These are phyloP conservation scores for Russula vinacea DNA, from an alignment of 768 basidiomycete species.

Conservation along the genomic window DNA sequence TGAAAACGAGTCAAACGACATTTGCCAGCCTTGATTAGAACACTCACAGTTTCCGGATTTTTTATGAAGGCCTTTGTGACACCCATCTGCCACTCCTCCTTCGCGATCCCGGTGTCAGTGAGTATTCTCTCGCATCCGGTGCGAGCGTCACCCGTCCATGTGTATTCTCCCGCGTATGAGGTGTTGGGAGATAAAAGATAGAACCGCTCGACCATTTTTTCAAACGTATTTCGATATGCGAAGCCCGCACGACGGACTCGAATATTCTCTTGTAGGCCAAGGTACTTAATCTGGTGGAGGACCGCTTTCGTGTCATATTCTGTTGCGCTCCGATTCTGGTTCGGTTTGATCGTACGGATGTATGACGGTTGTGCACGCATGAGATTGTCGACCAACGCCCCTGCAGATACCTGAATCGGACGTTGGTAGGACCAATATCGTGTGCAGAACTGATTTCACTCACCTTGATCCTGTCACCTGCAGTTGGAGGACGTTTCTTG, in stretches of 20 bases:
- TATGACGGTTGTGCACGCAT: conserved; percentile 98
- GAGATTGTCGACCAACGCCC: conserved; percentile 92
- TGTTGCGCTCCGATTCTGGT: conserved; percentile 86
- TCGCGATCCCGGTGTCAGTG: conserved; percentile 91
- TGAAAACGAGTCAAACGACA: conserved; percentile 36
- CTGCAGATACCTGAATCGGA: conserved; percentile 69
- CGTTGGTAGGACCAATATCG: conserved; percentile 2
- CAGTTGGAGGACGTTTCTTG: conserved; percentile 97
- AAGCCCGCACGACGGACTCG: conserved; percentile 96
- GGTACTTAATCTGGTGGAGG: conserved; percentile 98
- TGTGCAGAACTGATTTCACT: conserved; percentile 19
- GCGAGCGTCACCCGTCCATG: conserved; percentile 86
- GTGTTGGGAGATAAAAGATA: conserved; percentile 93
- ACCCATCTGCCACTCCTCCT: conserved; percentile 99
- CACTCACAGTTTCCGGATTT: conserved; percentile 90
- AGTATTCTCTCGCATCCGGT: conserved; percentile 92
- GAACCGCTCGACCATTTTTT: conserved; percentile 98
- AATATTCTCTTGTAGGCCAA: conserved; percentile 97
- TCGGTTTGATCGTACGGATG: conserved; percentile 99
- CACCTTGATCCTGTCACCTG: conserved; percentile 96
- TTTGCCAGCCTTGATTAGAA: neutral
- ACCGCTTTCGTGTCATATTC: conserved; percentile 96
- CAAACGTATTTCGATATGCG: conserved; percentile 96
- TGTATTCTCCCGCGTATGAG: conserved; percentile 98
- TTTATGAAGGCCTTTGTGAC: conserved; percentile 99